Evolutionary conservation across 495 filamentous ascomycete genomes (phyloP).

Genomic region (Darksidea phi): DNA sequence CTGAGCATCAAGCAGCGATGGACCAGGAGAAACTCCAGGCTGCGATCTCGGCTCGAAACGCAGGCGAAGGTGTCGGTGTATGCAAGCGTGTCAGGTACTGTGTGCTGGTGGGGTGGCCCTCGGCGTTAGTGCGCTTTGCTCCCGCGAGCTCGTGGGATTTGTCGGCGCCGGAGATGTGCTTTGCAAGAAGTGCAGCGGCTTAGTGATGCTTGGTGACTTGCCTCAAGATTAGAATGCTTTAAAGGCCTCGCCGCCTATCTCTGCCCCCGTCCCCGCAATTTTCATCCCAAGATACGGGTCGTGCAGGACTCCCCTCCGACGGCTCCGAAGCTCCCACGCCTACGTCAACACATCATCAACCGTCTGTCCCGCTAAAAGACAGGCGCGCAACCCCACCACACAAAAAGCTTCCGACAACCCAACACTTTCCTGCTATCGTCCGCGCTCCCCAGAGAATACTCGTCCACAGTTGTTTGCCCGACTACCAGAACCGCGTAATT

Average conservation of each 20-base stretch:
- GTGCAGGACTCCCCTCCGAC: too few species aligned
- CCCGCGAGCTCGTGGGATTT: slow-evolving; percentile 16
- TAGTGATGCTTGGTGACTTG: slow-evolving; percentile 32
- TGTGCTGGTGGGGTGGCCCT: neutral
- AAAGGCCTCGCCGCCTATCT: slow-evolving; percentile 7
- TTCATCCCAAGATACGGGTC: neutral
- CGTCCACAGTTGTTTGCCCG: neutral
- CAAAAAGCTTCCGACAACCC: slow-evolving; percentile 13
- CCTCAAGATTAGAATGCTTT: slow-evolving; percentile 19
- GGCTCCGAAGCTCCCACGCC: neutral
- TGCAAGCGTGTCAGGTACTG: neutral
- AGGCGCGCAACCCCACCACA: slow-evolving; percentile 27
- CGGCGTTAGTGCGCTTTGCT: slow-evolving; percentile 27
- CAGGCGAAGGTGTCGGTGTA: neutral
- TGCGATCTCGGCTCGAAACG: neutral
- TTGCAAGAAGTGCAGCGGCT: slow-evolving; percentile 31
- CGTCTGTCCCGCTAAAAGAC: neutral
- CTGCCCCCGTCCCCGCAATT: neutral
- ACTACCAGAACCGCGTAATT: slow-evolving; percentile 9
- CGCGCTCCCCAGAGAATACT: slow-evolving; percentile 1
- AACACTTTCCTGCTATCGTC: slow-evolving; percentile 16
- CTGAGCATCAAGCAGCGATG: neutral
- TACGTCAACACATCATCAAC: slow-evolving; percentile 1
- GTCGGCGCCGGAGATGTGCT: slow-evolving; percentile 35
- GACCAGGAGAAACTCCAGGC: neutral